These are phyloP conservation scores for Solanum etuberosum DNA, from an alignment of 257 asterid genomes.

Conservation along the genomic window DNA sequence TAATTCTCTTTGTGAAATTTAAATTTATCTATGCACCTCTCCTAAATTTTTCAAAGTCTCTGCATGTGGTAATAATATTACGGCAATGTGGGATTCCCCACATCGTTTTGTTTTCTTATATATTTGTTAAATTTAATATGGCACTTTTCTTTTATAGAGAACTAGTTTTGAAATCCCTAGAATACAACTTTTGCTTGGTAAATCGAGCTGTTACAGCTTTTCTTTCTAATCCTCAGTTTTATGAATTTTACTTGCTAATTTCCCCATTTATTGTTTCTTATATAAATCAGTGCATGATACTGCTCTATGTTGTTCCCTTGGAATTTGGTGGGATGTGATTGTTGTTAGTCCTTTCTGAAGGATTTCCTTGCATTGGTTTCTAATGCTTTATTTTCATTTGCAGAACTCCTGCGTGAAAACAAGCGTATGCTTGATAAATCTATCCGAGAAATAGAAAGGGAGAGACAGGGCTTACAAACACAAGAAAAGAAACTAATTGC, in stretches of 20 bases:
- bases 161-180: not conserved
- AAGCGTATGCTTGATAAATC: slow-evolving; percentile 98
- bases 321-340: not conserved
- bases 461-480: slow-evolving; percentile 83
- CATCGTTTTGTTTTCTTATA: not conserved
- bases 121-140: not conserved
- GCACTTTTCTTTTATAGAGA: not conserved
- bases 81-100: not conserved
- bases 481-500: slow-evolving; percentile 86
- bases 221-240: not conserved
- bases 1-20: not conserved
- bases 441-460: slow-evolving; percentile 94
- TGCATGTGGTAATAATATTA: not conserved
- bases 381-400: not conserved
- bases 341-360: not conserved
- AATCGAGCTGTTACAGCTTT: not conserved
- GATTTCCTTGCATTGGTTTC: not conserved
- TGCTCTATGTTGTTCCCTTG: not conserved
- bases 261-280: not conserved
- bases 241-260: not conserved
- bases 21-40: not conserved
- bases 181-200: not conserved
- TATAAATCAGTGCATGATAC: not conserved
- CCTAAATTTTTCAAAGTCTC: not conserved
- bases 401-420: slow-evolving; percentile 96